Percentiles rank a stretch among this genome's conserved stretches.
Evolutionary conservation across 768 basidiomycete species (phyloP).

Genomic region (Cyclocybe aegerita): DNA sequence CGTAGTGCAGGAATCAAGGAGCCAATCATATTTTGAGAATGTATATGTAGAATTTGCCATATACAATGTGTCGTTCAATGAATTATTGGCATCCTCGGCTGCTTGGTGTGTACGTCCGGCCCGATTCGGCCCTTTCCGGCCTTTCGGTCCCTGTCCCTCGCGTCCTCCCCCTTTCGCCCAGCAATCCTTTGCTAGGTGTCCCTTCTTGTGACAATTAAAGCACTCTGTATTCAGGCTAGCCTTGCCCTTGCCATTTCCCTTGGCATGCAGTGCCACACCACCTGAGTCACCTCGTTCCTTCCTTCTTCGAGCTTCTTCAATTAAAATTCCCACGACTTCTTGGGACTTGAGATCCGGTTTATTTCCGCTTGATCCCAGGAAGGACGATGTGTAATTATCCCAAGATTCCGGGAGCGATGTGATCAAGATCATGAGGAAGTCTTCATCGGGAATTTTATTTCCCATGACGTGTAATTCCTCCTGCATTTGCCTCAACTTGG

Average conservation of each 20-base stretch:
- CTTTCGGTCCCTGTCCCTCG: conserved; percentile 25
- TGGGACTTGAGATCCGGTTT: conserved; percentile 8
- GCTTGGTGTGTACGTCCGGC: too few species aligned
- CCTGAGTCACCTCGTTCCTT: too few species aligned
- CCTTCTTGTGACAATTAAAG: conserved; percentile 25
- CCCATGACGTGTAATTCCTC: conserved; percentile 18
- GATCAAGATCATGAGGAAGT: conserved; percentile 22
- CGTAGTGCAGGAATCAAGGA: conserved; percentile 16
- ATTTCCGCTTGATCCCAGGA: conserved; percentile 12
- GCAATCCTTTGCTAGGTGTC: conserved; percentile 23
- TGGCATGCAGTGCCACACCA: too few species aligned
- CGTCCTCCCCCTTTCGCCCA: conserved; percentile 29
- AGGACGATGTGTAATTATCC: conserved; percentile 20
- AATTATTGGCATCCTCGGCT: too few species aligned
- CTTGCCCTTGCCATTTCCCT: conserved; percentile 1
- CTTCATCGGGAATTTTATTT: conserved; percentile 18
- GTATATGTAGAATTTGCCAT: too few species aligned
- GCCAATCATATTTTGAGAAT: conserved; percentile 18
- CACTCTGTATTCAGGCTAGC: conserved; percentile 14
- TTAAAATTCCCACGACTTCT: conserved; percentile 14
- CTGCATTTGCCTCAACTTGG: conserved; percentile 15
- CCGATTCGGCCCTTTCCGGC: conserved; percentile 8
- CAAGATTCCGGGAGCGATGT: conserved; percentile 23
- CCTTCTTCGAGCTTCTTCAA: too few species aligned
- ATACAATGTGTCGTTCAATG: too few species aligned